Evolutionary conservation across 345 rosid species (phyloP).

Genomic region (Linum trigynum): DNA sequence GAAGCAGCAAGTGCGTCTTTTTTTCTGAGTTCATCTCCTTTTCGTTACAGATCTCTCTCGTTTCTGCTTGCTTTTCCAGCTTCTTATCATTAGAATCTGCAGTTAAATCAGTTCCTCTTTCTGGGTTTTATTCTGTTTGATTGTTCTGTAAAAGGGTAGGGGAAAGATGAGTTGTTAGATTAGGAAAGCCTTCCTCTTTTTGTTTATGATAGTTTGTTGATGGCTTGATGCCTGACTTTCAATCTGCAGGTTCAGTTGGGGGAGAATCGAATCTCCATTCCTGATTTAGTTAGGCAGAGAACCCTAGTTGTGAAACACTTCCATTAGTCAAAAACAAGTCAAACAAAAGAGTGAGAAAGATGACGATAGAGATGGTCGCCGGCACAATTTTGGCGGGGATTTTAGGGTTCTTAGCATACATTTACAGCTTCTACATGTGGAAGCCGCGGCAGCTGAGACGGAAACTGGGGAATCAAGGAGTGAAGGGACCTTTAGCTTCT

Average conservation of each 20-base stretch:
- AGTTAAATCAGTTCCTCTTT: no score
- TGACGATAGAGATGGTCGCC: neutral
- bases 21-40: no score
- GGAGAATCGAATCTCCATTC: neutral
- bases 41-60: no score
- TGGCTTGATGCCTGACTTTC: no score
- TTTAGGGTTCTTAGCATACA: neutral
- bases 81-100: no score
- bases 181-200: no score
- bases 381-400: neutral
- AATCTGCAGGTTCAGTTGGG: neutral
- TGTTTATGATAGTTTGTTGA: no score
- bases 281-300: neutral
- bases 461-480: conserved; percentile 16
- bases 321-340: neutral
- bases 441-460: conserved; percentile 2
- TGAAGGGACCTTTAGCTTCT: conserved; percentile 11
- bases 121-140: no score
- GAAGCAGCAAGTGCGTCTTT: no score
- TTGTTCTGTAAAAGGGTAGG: no score
- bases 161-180: no score
- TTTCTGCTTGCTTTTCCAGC: no score
- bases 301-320: neutral
- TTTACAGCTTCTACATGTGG: neutral
- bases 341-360: neutral